phyloP scores from a whole-genome alignment of 441 rosid genomes.

The Oxalis stricta region DNA sequence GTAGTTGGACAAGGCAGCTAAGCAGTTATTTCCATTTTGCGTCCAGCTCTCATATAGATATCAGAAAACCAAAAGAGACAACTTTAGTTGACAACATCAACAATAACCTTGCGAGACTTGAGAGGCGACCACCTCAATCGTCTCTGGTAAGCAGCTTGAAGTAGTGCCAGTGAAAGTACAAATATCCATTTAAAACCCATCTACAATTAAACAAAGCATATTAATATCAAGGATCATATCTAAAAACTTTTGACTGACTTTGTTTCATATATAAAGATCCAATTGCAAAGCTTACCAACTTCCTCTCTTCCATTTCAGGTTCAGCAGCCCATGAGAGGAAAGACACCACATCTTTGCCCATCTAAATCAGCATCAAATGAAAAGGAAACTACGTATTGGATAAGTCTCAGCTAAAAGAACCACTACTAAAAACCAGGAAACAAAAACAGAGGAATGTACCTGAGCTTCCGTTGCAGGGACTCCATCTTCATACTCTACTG shows the following conservation, averaged over 20 bases:
- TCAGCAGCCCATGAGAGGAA: constrained; percentile 99
- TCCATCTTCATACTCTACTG: constrained; percentile 97
- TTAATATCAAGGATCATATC: too few species aligned
- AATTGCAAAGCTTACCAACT: constrained; percentile 44
- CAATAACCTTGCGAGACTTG: constrained; percentile 80
- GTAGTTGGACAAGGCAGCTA: too few species aligned
- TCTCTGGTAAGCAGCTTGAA: constrained; percentile 88
- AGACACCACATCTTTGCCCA: constrained; percentile 96
- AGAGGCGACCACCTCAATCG: constrained; percentile 88
- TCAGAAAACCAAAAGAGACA: too few species aligned
- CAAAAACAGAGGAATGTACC: constrained; percentile 24
- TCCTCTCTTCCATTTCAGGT: constrained; percentile 99
- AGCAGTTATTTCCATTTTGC: too few species aligned
- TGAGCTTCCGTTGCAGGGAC: constrained; percentile 95
- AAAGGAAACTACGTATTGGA: background rate
- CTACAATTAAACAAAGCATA: constrained; percentile 29
- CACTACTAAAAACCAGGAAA: background rate
- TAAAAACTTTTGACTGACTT: too few species aligned
- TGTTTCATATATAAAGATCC: too few species aligned
- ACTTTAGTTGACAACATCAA: constrained; percentile 97
- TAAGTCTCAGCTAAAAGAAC: background rate
- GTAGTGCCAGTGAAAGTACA: constrained; percentile 83
- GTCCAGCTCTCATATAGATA: too few species aligned
- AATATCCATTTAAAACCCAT: constrained; percentile 99
- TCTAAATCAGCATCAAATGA: constrained; percentile 30